phyloP scores from a whole-genome alignment of 2,329 filamentous ascomycete genomes.

The Nemania sp. region DNA sequence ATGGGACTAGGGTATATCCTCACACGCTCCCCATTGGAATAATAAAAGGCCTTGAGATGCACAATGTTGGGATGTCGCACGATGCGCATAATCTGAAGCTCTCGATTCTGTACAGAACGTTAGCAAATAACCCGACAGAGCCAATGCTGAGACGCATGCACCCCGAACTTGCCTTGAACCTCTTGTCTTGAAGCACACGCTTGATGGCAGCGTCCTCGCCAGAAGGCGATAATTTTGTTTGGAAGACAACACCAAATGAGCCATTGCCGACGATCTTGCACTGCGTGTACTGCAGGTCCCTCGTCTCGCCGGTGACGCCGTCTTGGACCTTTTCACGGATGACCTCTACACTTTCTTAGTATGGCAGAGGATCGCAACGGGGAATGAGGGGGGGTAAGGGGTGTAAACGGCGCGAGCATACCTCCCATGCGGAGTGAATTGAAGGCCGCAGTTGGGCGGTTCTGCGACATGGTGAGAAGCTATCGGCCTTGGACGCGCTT shows the following conservation, averaged over 20 bases:
- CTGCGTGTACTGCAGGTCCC: constrained; percentile 97
- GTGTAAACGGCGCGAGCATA: constrained; percentile 56
- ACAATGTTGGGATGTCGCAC: constrained; percentile 99
- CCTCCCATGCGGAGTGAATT: constrained; percentile 92
- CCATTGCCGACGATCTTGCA: constrained; percentile 99
- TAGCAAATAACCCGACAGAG: constrained; percentile 20
- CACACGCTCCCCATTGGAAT: constrained; percentile 98
- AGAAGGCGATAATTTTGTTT: constrained; percentile 97
- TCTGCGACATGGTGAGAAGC: constrained; percentile 42
- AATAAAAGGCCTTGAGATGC: constrained; percentile 98
- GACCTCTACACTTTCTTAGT: constrained; percentile 68
- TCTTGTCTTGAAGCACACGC: constrained; percentile 97
- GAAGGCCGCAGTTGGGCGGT: constrained; percentile 78
- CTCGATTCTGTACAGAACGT: constrained; percentile 75
- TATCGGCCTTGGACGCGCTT: constrained; percentile 36
- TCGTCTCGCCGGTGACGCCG: constrained; percentile 93
- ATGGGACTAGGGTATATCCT: constrained; percentile 33
- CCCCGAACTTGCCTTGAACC: constrained; percentile 80
- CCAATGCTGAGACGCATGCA: not conserved
- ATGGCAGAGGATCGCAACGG: constrained; percentile 22
- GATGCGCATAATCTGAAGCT: constrained; percentile 99
- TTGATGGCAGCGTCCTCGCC: constrained; percentile 99
- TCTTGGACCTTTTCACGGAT: constrained; percentile 99
- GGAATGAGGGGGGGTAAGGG: constrained; percentile 21
- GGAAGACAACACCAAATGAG: constrained; percentile 97